These are phyloP conservation scores for Calendula officinalis DNA, from an alignment of 129 eudicot genomes.

Conservation along the genomic window DNA sequence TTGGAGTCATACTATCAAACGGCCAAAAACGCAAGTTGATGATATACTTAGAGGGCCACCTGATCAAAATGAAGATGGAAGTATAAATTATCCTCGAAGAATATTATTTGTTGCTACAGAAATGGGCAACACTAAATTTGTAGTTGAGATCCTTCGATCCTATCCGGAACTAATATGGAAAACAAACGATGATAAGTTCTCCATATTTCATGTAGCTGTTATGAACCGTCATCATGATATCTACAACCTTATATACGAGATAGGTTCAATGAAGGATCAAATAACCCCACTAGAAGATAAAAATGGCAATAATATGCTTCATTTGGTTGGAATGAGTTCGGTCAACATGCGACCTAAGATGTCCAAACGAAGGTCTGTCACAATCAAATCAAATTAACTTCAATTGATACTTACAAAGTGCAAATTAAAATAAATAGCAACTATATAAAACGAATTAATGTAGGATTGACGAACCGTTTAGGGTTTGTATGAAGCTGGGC, in stretches of 20 bases:
- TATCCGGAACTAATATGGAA: neutral
- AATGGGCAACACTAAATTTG: conserved; percentile 4
- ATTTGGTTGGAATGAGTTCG: neutral
- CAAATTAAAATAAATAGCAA: neutral
- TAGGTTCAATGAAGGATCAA: neutral
- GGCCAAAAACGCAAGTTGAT: neutral
- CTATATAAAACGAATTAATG: neutral
- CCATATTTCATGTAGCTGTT: neutral
- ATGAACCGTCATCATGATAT: neutral
- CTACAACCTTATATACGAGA: conserved; percentile 9
- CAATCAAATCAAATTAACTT: conserved; percentile 10
- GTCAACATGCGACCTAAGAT: neutral
- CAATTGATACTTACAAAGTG: neutral
- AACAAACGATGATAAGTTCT: neutral
- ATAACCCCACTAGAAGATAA: neutral
- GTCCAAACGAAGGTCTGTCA: conserved; percentile 46
- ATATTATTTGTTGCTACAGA: conserved; percentile 8
- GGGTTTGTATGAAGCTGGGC: conserved; percentile 32
- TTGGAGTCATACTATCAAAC: neutral
- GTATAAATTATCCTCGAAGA: neutral
- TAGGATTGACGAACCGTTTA: conserved; percentile 18
- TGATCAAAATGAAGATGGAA: neutral
- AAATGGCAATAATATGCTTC: neutral
- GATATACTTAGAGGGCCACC: neutral
- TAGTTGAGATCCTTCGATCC: conserved; percentile 2